Evolutionary conservation across 1,284 basidiomycete species (phyloP), one percentile per base, ranked within the genome.

Genomic region (Veloboletus limbatus): DNA sequence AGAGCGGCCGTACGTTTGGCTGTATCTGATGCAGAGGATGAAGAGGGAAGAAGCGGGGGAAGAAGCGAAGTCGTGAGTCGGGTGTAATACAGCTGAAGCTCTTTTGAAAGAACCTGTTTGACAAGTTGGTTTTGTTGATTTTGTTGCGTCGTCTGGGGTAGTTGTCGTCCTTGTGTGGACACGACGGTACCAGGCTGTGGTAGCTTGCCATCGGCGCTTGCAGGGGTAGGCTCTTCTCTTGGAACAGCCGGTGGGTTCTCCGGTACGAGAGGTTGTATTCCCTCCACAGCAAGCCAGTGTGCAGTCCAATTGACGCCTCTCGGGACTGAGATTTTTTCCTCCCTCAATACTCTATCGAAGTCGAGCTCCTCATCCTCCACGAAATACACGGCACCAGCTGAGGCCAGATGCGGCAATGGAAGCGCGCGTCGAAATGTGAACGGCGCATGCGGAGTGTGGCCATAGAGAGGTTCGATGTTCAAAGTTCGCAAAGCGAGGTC

Each of bases 281-380:
- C 96, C 63, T 99, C 96, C 20, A 99, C 92, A 1, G 96, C 95
- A 18, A 99, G 77, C 97, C 96, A 99, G 65, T 99, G 96, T 4
- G 94, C 92, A 20, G 83, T 85, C 83, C 88, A 93, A 51, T 74
- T 81, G 40, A 88, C 81, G 30, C 84, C 85, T 56, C 84, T 82
- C 0, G 90, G 88, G 10, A 92, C 67, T 0, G 79, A 74, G 24
- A 92, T 82, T 63, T 92, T 86, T 62, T 92, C 88, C 58, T 90
- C 88, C 42, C 87, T 81, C 25, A 96, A 70, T 8, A 93, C 83
- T 40, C 85, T 88, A 61, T 95, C 92, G 61, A 99, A 94, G 69
- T 99, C 96, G 48, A 99, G 90, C 69, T 99, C 96, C 58, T 98
- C 93, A 62, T 99, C 96, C 54, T 97, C 92, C 13, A 97, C 81